Evolutionary conservation across 768 basidiomycete species (phyloP).

Genomic region (Auricularia sp.): DNA sequence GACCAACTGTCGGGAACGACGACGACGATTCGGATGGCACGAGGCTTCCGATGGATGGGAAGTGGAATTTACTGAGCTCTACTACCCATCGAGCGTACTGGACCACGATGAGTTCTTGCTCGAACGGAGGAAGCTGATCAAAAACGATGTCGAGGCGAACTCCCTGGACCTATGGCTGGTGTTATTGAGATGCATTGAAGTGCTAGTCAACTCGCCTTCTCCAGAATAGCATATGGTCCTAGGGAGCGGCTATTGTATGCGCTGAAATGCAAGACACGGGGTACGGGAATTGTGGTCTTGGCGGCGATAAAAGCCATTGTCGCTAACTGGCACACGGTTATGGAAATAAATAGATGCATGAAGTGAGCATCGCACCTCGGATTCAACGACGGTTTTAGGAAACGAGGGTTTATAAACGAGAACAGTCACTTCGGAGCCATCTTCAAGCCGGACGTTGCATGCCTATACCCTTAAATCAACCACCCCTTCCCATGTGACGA

Average conservation of each 20-base stretch:
- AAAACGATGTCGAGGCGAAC: slow-evolving; percentile 18
- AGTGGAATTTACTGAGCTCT: slow-evolving; percentile 17
- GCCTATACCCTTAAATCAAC: slow-evolving; percentile 10
- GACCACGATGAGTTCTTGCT: slow-evolving; percentile 18
- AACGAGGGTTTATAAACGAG: slow-evolving; percentile 7
- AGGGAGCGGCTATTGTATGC: slow-evolving; percentile 4
- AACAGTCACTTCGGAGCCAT: slow-evolving; percentile 13
- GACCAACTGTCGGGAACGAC: slow-evolving; percentile 10
- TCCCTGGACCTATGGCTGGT: slow-evolving; percentile 16
- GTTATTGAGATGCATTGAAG: background rate
- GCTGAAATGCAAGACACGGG: slow-evolving; percentile 13
- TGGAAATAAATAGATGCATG: slow-evolving; percentile 4
- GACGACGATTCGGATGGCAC: slow-evolving; percentile 1
- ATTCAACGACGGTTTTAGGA: slow-evolving; percentile 8
- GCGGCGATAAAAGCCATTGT: slow-evolving; percentile 19
- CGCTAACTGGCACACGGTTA: slow-evolving; percentile 18
- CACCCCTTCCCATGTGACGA: background rate
- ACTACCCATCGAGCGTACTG: slow-evolving; percentile 22
- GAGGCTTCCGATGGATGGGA: slow-evolving; percentile 22
- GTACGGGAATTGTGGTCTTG: slow-evolving; percentile 20
- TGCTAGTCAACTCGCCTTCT: slow-evolving; percentile 14
- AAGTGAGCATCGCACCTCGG: slow-evolving; percentile 4
- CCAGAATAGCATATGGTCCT: slow-evolving; percentile 15
- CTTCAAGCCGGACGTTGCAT: slow-evolving; percentile 14
- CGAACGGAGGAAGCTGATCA: slow-evolving; percentile 12